These are phyloP conservation scores for Patellaria atrata DNA, from an alignment of 495 filamentous ascomycete genomes.

Conservation along the genomic window DNA sequence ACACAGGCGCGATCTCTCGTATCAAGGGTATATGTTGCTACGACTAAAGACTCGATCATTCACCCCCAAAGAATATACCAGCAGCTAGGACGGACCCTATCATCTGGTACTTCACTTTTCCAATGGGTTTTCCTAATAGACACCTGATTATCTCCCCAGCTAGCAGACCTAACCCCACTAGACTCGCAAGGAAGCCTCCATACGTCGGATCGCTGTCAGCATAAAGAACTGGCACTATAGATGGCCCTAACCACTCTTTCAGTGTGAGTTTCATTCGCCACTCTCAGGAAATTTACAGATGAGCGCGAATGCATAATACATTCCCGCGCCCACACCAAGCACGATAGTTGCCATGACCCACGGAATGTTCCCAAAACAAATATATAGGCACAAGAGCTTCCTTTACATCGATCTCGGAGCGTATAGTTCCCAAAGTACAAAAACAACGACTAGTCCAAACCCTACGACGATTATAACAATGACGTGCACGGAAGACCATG, in stretches of 20 bases:
- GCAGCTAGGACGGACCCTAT: slow-evolving; percentile 3
- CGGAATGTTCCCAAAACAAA: not conserved
- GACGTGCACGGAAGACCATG: slow-evolving; percentile 36
- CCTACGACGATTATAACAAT: slow-evolving; percentile 36
- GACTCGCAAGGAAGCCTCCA: not conserved
- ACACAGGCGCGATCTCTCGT: slow-evolving; percentile 1
- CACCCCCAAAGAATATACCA: slow-evolving; percentile 6
- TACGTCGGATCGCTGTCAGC: slow-evolving; percentile 3
- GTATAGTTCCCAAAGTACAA: slow-evolving; percentile 39
- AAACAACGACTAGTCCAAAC: slow-evolving; percentile 28
- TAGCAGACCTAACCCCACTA: slow-evolving; percentile 3
- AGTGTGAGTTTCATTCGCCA: too few relatives aligned
- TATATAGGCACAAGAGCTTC: slow-evolving; percentile 5
- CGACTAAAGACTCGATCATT: not conserved
- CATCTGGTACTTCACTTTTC: slow-evolving; percentile 4
- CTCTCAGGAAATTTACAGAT: too few relatives aligned
- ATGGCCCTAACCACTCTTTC: too few relatives aligned
- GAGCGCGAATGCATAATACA: slow-evolving; percentile 9
- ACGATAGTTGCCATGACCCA: slow-evolving; percentile 3
- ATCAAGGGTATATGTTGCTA: slow-evolving; percentile 1
- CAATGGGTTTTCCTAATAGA: slow-evolving; percentile 1
- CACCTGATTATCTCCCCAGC: slow-evolving; percentile 1
- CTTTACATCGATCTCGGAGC: too few relatives aligned
- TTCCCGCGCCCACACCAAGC: slow-evolving; percentile 3
- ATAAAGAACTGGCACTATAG: slow-evolving; percentile 4